These are phyloP conservation scores for Neonectria ditissima DNA, from an alignment of 2,329 filamentous ascomycete genomes.

Conservation along the genomic window DNA sequence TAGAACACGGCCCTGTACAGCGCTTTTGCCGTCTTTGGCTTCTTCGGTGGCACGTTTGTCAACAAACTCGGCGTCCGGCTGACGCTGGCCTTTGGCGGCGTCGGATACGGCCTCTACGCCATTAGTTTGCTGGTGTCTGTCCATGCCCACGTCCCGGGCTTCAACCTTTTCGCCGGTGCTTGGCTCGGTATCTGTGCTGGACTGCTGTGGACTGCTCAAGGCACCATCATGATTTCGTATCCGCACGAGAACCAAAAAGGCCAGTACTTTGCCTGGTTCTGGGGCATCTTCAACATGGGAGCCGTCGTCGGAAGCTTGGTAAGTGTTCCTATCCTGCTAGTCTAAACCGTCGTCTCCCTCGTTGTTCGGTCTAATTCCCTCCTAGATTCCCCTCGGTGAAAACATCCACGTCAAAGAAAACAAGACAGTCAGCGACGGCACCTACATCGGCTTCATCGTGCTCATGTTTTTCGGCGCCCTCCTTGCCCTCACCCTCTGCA, in stretches of 20 bases:
- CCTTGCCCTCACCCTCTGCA: slow-evolving; percentile 76
- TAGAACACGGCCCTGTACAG: slow-evolving; percentile 76
- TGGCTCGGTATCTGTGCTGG: slow-evolving; percentile 83
- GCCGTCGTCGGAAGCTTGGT: slow-evolving; percentile 84
- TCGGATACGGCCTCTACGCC: slow-evolving; percentile 69
- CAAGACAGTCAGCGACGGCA: slow-evolving; percentile 75
- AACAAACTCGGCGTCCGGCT: slow-evolving; percentile 53
- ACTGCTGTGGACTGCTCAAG: slow-evolving; percentile 85
- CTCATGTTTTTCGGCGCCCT: slow-evolving; percentile 80
- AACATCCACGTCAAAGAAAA: slow-evolving; percentile 40
- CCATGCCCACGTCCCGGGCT: slow-evolving; percentile 62
- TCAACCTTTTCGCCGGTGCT: slow-evolving; percentile 76
- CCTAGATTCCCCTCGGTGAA: slow-evolving; percentile 61
- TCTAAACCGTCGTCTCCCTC: slow-evolving; percentile 42
- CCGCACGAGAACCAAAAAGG: slow-evolving; percentile 85
- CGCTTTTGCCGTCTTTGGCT: slow-evolving; percentile 73
- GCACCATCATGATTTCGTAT: slow-evolving; percentile 91
- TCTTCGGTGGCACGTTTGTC: slow-evolving; percentile 79
- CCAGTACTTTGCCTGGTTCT: slow-evolving; percentile 89
- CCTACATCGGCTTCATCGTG: slow-evolving; percentile 90
- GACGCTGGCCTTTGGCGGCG: slow-evolving; percentile 51
- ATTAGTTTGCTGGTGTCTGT: slow-evolving; percentile 76
- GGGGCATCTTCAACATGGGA: slow-evolving; percentile 95
- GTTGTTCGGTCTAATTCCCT: slow-evolving; percentile 43
- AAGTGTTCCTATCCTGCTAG: slow-evolving; percentile 67